Conservation (phyloP, 139 green algal genomes). For the Axilococcus clingmanii region DNA sequence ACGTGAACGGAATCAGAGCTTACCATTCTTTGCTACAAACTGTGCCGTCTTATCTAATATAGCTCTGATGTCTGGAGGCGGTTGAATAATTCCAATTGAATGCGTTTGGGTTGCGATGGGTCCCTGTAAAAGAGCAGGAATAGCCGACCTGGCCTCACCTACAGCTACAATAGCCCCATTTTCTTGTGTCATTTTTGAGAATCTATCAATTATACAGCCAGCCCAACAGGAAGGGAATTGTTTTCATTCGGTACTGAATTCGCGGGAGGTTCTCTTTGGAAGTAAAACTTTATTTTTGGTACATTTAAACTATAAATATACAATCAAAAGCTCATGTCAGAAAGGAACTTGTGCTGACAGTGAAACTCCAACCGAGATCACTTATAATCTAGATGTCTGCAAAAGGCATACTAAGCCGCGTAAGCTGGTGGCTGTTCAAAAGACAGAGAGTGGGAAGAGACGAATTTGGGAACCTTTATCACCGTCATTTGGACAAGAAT, state of each 20-base stretch:
- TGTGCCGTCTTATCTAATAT: conserved; percentile 98
- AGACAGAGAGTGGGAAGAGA: too few relatives aligned
- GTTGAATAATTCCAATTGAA: conserved; percentile 85
- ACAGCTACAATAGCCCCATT: conserved; percentile 51
- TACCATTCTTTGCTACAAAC: conserved; percentile 94
- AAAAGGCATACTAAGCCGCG: too few relatives aligned
- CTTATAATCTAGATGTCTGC: too few relatives aligned
- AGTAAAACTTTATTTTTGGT: not conserved
- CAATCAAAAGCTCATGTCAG: not conserved
- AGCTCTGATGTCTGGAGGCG: conserved; percentile 86
- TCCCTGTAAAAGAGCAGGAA: conserved; percentile 3
- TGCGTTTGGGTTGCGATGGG: conserved; percentile 77
- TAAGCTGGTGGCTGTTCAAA: too few relatives aligned
- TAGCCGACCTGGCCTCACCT: conserved; percentile 31
- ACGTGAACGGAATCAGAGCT: not conserved
- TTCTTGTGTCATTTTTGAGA: conserved; percentile 12
- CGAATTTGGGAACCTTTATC: too few relatives aligned
- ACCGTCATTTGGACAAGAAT: not conserved
- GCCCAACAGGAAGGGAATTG: not conserved
- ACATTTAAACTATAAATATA: not conserved
- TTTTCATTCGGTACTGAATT: not conserved
- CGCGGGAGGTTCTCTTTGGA: not conserved
- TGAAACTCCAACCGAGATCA: not conserved
- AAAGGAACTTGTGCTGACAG: not conserved
- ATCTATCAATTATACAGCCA: not conserved